Evolutionary conservation across 768 basidiomycete genomes (phyloP).

Genomic region (Chlorophyllum brunneum): DNA sequence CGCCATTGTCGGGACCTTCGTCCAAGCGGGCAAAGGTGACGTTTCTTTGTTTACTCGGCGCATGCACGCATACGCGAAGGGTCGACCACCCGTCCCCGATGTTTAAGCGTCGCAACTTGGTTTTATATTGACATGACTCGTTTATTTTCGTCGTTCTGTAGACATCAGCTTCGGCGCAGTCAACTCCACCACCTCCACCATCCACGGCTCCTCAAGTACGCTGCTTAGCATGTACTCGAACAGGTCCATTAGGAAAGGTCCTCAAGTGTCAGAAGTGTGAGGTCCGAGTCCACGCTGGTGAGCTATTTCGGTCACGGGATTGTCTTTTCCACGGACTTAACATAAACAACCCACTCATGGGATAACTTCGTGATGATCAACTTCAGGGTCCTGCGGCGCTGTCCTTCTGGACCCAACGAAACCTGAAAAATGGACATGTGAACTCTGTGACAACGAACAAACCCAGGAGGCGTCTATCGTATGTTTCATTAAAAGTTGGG

Average conservation of each 20-base stretch:
- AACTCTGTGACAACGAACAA: slow-evolving; percentile 83
- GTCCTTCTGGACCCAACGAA: slow-evolving; percentile 58
- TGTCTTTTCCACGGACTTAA: slow-evolving; percentile 5
- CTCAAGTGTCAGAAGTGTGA: slow-evolving; percentile 79
- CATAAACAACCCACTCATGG: slow-evolving; percentile 3
- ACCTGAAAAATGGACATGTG: slow-evolving; percentile 79
- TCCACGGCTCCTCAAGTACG: slow-evolving; percentile 57
- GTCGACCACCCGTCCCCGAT: not conserved
- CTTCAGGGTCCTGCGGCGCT: slow-evolving; percentile 53
- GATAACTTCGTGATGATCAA: slow-evolving; percentile 20
- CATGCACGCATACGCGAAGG: not conserved
- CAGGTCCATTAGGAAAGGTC: slow-evolving; percentile 73
- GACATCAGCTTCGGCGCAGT: slow-evolving; percentile 47
- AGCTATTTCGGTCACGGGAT: slow-evolving; percentile 16
- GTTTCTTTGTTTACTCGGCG: slow-evolving; percentile 3
- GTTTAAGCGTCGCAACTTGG: not conserved
- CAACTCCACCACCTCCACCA: slow-evolving; percentile 61
- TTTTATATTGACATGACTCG: not conserved
- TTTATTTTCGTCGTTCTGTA: slow-evolving; percentile 19
- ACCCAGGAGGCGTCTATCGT: slow-evolving; percentile 80
- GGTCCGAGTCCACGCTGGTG: slow-evolving; percentile 78
- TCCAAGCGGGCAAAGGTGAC: slow-evolving; percentile 43
- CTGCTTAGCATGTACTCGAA: slow-evolving; percentile 73
- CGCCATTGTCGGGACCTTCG: slow-evolving; percentile 41
- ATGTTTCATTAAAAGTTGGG: slow-evolving; percentile 17